Percentiles rank a stretch among this genome's conserved stretches.
Conservation (phyloP, 106 monocot species). For the Dendrobium catenatum region DNA sequence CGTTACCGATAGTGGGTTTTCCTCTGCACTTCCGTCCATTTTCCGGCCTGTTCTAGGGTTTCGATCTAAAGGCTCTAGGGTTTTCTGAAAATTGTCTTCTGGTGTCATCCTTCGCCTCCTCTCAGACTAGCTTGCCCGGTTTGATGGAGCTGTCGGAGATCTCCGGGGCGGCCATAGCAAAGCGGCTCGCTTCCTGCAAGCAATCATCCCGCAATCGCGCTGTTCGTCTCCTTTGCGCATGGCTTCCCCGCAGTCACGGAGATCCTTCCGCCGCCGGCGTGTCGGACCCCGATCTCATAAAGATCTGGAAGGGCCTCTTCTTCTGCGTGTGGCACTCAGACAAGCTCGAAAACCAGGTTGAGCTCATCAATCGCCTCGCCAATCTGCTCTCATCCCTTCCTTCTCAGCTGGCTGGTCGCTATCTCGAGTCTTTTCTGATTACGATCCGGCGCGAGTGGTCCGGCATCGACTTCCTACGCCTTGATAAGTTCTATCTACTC, state of each 20-base stretch:
- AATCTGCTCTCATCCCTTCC: conserved; percentile 32
- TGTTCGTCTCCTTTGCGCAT: conserved; percentile 43
- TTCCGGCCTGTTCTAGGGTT: background rate
- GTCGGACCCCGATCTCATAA: conserved; percentile 64
- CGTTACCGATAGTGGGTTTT: background rate
- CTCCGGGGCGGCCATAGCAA: conserved; percentile 50
- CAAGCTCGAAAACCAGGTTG: conserved; percentile 54
- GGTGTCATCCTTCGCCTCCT: background rate
- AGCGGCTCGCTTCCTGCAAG: conserved; percentile 73
- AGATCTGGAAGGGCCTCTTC: conserved; percentile 99
- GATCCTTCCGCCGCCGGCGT: conserved; percentile 10
- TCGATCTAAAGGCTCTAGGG: background rate
- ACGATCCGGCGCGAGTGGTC: conserved; percentile 92
- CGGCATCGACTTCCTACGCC: conserved; percentile 77
- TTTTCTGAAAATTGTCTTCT: background rate
- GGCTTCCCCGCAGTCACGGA: conserved; percentile 20
- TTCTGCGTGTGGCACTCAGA: conserved; percentile 95
- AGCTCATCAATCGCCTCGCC: conserved; percentile 51
- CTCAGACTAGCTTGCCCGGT: background rate
- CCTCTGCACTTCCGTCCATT: background rate
- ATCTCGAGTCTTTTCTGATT: conserved; percentile 47
- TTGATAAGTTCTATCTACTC: conserved; percentile 93
- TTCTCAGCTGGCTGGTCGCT: conserved; percentile 30
- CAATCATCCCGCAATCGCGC: conserved; percentile 41
- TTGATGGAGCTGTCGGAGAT: conserved; percentile 18